Percentiles rank a stretch among this genome's conserved stretches.
Evolutionary conservation across 2,329 filamentous ascomycete species (phyloP).

Genomic region (Hysterium pulicare): DNA sequence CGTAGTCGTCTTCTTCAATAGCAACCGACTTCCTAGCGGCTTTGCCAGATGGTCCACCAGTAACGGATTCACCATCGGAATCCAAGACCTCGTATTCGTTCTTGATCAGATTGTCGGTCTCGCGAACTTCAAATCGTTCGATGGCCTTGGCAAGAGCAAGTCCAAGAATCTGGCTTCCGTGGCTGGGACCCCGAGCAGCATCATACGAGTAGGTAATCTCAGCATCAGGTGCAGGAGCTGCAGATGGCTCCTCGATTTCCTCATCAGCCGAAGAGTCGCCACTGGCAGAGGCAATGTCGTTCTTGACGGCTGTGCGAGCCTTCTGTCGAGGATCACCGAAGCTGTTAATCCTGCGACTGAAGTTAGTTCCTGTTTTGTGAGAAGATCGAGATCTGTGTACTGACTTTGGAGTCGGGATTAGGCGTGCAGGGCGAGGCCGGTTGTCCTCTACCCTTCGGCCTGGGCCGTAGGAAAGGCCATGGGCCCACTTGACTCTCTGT

Average conservation of each 20-base stretch:
- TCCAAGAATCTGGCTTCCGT: conserved; percentile 57
- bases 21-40: conserved; percentile 25
- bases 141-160: conserved; percentile 56
- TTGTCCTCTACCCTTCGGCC: conserved; percentile 34
- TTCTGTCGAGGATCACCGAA: conserved; percentile 20
- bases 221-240: conserved; percentile 44
- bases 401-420: conserved; percentile 28
- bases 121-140: conserved; percentile 57
- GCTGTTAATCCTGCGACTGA: conserved; percentile 18
- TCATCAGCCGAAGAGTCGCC: conserved; percentile 45
- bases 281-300: conserved; percentile 42
- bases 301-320: conserved; percentile 36
- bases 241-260: conserved; percentile 43
- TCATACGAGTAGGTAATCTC: conserved; percentile 56
- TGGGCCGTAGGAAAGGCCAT: conserved; percentile 41
- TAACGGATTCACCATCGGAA: conserved; percentile 37
- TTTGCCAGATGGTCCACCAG: conserved; percentile 30
- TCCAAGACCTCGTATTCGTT: conserved; percentile 58
- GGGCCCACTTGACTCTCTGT: conserved; percentile 50
- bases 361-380: conserved; percentile 11
- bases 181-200: conserved; percentile 45
- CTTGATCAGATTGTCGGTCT: conserved; percentile 59
- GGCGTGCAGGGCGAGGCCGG: conserved; percentile 36
- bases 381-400: conserved; percentile 6
- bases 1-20: conserved; percentile 40